Conservation (phyloP, 2,329 filamentous ascomycete species). For the Phialophora expanda region DNA sequence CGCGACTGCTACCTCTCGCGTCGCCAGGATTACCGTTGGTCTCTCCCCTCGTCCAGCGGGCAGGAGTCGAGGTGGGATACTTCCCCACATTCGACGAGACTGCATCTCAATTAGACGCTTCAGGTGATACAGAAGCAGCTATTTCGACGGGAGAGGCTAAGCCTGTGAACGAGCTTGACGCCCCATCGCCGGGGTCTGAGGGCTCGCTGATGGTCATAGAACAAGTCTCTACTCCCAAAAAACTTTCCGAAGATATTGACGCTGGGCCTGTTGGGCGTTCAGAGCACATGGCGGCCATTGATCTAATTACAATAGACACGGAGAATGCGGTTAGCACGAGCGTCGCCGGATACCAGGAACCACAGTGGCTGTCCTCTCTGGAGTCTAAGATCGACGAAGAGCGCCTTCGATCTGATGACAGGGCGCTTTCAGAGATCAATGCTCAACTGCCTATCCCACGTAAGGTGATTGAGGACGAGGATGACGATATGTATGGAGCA, state of each 20-base stretch:
- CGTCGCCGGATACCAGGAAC: neutral
- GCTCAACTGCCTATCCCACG: neutral
- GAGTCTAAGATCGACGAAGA: conserved; percentile 24
- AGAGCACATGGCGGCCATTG: neutral
- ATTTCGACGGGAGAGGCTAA: neutral
- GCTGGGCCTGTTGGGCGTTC: neutral
- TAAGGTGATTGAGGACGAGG: conserved; percentile 18
- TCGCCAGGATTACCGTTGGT: conserved; percentile 50
- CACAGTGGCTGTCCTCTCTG: conserved; percentile 17
- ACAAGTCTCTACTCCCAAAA: neutral
- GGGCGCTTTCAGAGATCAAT: neutral
- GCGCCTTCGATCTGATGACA: conserved; percentile 5
- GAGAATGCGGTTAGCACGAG: neutral
- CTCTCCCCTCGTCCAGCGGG: conserved; percentile 46
- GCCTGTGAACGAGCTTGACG: neutral
- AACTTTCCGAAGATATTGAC: neutral
- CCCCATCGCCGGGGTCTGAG: neutral
- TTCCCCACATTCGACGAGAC: conserved; percentile 40
- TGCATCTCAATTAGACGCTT: conserved; percentile 36
- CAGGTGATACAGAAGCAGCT: conserved; percentile 12
- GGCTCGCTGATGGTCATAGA: conserved; percentile 2
- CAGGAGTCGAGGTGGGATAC: conserved; percentile 41
- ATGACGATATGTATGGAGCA: conserved; percentile 33
- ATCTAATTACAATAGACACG: neutral
- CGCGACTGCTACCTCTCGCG: conserved; percentile 47